A percentile compares a stretch with the other conserved stretches of the same genome.
These are phyloP conservation scores for Eutreptiella sp. DNA, from an alignment of 208 protist genomes.

Conservation along the genomic window DNA sequence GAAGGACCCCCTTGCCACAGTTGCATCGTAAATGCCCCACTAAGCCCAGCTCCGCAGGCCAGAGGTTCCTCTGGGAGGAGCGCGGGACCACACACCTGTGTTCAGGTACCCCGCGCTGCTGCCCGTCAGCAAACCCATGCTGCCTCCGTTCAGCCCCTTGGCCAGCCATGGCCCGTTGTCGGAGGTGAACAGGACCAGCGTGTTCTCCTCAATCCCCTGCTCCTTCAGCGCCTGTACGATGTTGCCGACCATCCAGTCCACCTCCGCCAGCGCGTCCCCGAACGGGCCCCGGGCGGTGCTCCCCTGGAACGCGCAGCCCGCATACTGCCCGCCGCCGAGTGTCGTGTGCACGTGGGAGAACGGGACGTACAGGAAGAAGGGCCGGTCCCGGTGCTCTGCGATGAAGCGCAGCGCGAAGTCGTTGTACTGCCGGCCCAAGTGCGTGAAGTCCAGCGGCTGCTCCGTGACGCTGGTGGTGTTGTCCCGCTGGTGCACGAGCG, in stretches of 20 bases:
- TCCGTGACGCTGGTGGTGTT: constrained; percentile 4
- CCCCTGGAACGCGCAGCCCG: not conserved
- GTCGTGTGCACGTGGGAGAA: constrained; percentile 24
- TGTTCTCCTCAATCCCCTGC: constrained; percentile 12
- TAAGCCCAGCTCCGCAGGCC: too few species aligned
- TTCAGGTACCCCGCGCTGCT: too few species aligned
- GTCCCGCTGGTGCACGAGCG: constrained; percentile 2
- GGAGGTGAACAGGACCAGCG: constrained; percentile 22
- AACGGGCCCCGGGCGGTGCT: constrained; percentile 7
- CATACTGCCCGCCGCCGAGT: too few species aligned
- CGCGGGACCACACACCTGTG: too few species aligned
- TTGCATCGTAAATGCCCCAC: too few species aligned
- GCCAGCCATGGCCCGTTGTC: constrained; percentile 33
- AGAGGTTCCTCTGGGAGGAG: too few species aligned
- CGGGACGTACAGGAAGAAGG: constrained; percentile 30
- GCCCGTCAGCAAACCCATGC: not conserved
- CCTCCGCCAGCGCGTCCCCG: constrained; percentile 22
- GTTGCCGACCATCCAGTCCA: constrained; percentile 16
- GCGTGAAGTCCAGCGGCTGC: constrained; percentile 26
- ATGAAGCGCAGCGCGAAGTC: constrained; percentile 13
- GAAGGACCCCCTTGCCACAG: too few species aligned
- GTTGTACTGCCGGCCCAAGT: not conserved
- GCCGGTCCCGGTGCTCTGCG: not conserved
- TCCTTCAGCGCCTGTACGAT: constrained; percentile 7
- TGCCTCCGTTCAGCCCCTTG: not conserved